Evolutionary conservation across 192 early-diverging fungal genomes (phyloP).

Genomic region (Spizellomyces sp.): DNA sequence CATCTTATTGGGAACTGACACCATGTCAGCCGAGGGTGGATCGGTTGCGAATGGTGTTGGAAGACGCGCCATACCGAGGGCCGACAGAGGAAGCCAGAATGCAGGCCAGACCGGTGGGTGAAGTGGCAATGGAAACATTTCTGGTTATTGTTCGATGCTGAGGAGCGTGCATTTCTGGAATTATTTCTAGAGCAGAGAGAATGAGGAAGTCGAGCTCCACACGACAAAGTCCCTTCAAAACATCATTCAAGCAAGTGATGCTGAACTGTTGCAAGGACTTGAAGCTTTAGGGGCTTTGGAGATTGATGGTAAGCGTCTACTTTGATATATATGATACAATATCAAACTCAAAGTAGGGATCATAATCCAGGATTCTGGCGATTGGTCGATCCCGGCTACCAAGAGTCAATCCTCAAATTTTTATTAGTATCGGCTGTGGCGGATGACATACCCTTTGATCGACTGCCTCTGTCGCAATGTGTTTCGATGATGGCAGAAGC

Average conservation of each 20-base stretch:
- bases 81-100: conserved; percentile 16
- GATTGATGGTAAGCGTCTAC: conserved; percentile 23
- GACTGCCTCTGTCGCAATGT: conserved; percentile 2
- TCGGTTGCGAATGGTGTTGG: conserved; percentile 13
- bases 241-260: conserved; percentile 33
- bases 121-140: background rate
- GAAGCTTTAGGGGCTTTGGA: conserved; percentile 29
- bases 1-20: conserved; percentile 19
- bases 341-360: no score
- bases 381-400: conserved; percentile 28
- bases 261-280: conserved; percentile 28
- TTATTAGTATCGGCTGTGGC: conserved; percentile 16
- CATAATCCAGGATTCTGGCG: conserved; percentile 20
- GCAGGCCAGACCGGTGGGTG: background rate
- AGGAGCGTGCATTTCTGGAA: no score
- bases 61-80: conserved; percentile 13
- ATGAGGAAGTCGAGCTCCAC: background rate
- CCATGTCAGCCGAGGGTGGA: conserved; percentile 25
- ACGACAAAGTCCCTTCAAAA: conserved; percentile 17
- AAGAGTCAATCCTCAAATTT: conserved; percentile 18
- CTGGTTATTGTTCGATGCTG: no score
- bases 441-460: conserved; percentile 11
- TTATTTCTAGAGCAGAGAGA: no score
- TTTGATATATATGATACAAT: background rate
- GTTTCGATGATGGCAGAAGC: conserved; percentile 30